Conservation (phyloP, 208 protist species). For the Trypanosoma platydactyli region DNA sequence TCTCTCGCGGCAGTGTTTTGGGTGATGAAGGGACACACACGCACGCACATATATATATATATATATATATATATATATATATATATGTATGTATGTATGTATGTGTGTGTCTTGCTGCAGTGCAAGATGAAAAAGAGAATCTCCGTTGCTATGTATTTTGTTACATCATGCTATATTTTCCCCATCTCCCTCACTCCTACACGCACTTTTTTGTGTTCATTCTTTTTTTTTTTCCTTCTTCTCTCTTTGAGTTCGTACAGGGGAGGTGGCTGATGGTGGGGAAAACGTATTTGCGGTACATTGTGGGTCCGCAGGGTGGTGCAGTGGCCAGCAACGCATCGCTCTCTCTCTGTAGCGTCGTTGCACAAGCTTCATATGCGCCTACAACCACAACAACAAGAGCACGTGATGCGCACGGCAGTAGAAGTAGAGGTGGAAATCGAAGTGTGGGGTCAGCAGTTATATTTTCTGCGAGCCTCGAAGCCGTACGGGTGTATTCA, state of each 20-base stretch:
- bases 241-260: not conserved
- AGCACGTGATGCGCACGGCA: not conserved
- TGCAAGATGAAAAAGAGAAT: too few species aligned
- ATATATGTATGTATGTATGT: slow-evolving; percentile 6
- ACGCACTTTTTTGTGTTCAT: slow-evolving; percentile 21
- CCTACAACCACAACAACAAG: not conserved
- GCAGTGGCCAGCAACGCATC: slow-evolving; percentile 63
- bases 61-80: too few species aligned
- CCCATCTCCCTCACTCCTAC: not conserved
- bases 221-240: slow-evolving; percentile 14
- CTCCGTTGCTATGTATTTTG: too few species aligned
- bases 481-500: slow-evolving; percentile 83
- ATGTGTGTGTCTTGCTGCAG: not conserved
- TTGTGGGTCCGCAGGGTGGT: slow-evolving; percentile 77
- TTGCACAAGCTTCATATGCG: slow-evolving; percentile 45
- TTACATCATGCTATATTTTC: too few species aligned
- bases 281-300: slow-evolving; percentile 90
- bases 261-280: slow-evolving; percentile 56
- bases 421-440: slow-evolving; percentile 3
- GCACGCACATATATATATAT: too few species aligned
- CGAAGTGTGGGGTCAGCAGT: slow-evolving; percentile 33
- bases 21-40: too few species aligned
- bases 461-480: slow-evolving; percentile 79
- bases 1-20: not conserved
- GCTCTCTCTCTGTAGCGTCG: slow-evolving; percentile 49